Conservation (phyloP, 1,284 basidiomycete genomes). For the Cystobasidiaceae sp. region DNA sequence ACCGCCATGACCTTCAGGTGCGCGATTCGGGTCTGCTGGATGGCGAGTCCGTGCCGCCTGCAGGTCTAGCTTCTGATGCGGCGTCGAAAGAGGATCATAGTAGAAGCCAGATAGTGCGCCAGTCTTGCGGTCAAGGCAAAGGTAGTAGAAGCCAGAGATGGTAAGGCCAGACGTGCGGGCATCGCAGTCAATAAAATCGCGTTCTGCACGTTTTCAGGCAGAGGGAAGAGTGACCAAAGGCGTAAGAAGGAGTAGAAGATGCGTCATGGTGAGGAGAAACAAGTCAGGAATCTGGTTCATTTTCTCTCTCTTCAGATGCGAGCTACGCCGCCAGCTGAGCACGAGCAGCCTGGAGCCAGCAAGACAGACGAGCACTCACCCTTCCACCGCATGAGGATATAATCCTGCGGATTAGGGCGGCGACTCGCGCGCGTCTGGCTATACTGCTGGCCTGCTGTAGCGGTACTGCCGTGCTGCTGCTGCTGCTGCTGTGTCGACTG, state of each 20-base stretch:
- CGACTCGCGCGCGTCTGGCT: no score
- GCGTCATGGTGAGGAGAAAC: no score
- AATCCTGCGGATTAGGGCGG: slow-evolving; percentile 24
- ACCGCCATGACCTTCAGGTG: slow-evolving; percentile 1
- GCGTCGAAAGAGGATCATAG: slow-evolving; percentile 23
- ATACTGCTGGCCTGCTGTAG: no score
- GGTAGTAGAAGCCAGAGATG: slow-evolving; percentile 30
- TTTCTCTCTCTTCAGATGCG: no score
- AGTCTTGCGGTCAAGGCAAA: slow-evolving; percentile 23
- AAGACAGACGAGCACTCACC: slow-evolving; percentile 11
- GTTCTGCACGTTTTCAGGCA: neutral
- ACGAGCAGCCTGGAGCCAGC: neutral
- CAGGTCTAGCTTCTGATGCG: slow-evolving; percentile 23
- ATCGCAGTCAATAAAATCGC: slow-evolving; percentile 29
- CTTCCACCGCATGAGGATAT: slow-evolving; percentile 31
- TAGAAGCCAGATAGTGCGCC: slow-evolving; percentile 24
- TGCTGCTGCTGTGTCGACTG: neutral
- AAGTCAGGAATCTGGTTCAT: no score
- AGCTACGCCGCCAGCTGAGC: neutral
- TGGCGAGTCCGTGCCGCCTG: neutral
- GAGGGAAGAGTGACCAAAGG: neutral
- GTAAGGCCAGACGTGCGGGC: slow-evolving; percentile 20
- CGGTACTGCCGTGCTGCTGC: neutral
- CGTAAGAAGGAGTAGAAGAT: neutral
- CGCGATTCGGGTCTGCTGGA: neutral